These are phyloP conservation scores for Rhypophila decipiens DNA, from an alignment of 495 filamentous ascomycete species.

Conservation along the genomic window DNA sequence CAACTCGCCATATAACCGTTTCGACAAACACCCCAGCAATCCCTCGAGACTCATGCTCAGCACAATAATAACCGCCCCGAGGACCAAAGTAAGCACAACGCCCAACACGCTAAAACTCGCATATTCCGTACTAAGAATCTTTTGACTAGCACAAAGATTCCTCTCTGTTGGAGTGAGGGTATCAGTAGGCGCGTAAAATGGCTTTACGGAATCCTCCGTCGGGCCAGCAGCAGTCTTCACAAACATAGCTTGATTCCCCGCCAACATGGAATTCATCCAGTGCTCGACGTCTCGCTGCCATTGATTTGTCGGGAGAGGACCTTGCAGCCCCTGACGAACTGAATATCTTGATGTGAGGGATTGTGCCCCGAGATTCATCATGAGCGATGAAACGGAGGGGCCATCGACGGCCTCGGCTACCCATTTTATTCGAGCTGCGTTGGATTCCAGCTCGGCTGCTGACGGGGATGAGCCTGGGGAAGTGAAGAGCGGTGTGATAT, in stretches of 20 bases:
- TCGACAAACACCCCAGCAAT: neutral
- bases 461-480: no score
- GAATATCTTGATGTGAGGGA: neutral
- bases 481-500: neutral
- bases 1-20: neutral
- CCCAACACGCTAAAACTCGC: constrained; percentile 8
- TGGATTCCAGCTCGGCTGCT: no score
- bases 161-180: neutral
- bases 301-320: constrained; percentile 21
- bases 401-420: neutral
- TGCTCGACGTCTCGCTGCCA: constrained; percentile 26
- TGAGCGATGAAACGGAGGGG: neutral
- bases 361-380: neutral
- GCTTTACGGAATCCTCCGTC: neutral
- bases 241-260: constrained; percentile 18
- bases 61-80: constrained; percentile 16
- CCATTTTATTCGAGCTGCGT: neutral
- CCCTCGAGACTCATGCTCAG: constrained; percentile 2
- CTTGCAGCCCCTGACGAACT: constrained; percentile 3
- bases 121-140: constrained; percentile 15
- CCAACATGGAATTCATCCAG: constrained; percentile 21
- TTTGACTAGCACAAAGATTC: neutral
- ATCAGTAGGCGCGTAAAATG: neutral
- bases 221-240: constrained; percentile 21
- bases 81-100: constrained; percentile 19